Percentiles rank a stretch among this genome's conserved stretches.
These are phyloP conservation scores for Didymella segeticola DNA, from an alignment of 2,329 filamentous ascomycete genomes.

Conservation along the genomic window DNA sequence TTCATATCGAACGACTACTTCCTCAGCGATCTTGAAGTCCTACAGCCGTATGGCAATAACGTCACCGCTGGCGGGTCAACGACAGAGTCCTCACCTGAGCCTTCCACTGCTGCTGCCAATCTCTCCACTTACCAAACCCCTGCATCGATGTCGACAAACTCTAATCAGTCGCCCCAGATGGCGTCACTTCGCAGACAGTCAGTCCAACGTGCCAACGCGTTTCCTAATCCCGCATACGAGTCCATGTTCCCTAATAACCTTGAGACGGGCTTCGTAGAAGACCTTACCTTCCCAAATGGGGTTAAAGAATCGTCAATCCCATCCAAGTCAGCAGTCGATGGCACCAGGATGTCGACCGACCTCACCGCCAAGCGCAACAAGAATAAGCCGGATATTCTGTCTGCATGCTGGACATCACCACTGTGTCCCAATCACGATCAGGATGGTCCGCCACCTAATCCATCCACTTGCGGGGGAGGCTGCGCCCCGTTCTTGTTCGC, in stretches of 20 bases:
- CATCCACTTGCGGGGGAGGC: slow-evolving; percentile 49
- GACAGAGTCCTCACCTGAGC: slow-evolving; percentile 49
- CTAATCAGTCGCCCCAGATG: slow-evolving; percentile 38
- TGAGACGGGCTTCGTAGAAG: slow-evolving; percentile 45
- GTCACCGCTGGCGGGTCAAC: slow-evolving; percentile 42
- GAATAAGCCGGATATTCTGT: slow-evolving; percentile 46
- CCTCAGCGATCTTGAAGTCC: slow-evolving; percentile 48
- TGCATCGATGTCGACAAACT: slow-evolving; percentile 26
- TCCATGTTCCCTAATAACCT: slow-evolving; percentile 47
- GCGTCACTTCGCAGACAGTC: slow-evolving; percentile 31
- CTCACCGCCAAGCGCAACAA: slow-evolving; percentile 46
- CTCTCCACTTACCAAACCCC: slow-evolving; percentile 35
- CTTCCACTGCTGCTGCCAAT: slow-evolving; percentile 26
- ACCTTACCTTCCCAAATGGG: slow-evolving; percentile 48
- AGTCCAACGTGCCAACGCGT: slow-evolving; percentile 39
- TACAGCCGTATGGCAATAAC: slow-evolving; percentile 45
- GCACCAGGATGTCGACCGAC: slow-evolving; percentile 21
- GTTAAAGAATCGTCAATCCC: slow-evolving; percentile 33
- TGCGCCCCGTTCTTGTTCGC: slow-evolving; percentile 52
- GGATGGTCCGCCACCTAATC: slow-evolving; percentile 48
- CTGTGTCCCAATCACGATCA: slow-evolving; percentile 50
- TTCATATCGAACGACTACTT: slow-evolving; percentile 50
- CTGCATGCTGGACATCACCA: slow-evolving; percentile 52
- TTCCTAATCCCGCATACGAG: slow-evolving; percentile 45
- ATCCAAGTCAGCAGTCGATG: slow-evolving; percentile 25